phyloP scores from a whole-genome alignment of 129 eudicot genomes.

The Kitagawia praeruptora region DNA sequence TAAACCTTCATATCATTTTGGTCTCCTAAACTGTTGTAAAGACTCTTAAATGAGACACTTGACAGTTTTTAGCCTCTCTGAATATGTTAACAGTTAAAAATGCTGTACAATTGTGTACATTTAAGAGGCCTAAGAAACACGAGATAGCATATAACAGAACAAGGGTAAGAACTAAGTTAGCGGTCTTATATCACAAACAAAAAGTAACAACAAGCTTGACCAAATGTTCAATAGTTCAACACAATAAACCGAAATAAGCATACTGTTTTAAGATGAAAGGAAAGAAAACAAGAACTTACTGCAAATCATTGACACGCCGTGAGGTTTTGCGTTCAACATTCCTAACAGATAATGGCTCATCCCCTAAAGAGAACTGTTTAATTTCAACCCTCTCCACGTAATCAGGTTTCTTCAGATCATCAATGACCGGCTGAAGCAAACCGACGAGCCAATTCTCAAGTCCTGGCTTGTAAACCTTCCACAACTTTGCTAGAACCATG shows the following conservation, averaged over 20 bases:
- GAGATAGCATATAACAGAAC: neutral
- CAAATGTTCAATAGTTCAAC: neutral
- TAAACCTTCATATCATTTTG: neutral
- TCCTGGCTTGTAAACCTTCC: conserved; percentile 92
- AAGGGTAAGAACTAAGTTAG: neutral
- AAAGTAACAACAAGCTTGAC: neutral
- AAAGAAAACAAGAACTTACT: conserved; percentile 45
- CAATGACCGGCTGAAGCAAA: conserved; percentile 84
- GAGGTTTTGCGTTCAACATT: conserved; percentile 95
- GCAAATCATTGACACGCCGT: conserved; percentile 77
- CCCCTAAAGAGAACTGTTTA: conserved; percentile 89
- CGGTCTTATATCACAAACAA: neutral
- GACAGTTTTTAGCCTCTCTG: neutral
- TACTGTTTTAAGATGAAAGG: neutral
- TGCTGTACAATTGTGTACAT: neutral
- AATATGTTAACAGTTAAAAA: neutral
- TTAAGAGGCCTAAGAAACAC: neutral
- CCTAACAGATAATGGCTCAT: conserved; percentile 83
- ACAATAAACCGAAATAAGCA: conserved; percentile 7
- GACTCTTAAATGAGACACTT: neutral
- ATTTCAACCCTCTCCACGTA: conserved; percentile 90
- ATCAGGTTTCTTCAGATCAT: conserved; percentile 78
- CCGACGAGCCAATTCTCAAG: conserved; percentile 88
- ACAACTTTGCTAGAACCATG: conserved; percentile 87
- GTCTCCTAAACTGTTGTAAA: neutral